Evolutionary conservation across 108 stramenopile genomes (phyloP), one percentile per base, ranked within the genome.

Genomic region (Fistulifera pelliculosa): DNA sequence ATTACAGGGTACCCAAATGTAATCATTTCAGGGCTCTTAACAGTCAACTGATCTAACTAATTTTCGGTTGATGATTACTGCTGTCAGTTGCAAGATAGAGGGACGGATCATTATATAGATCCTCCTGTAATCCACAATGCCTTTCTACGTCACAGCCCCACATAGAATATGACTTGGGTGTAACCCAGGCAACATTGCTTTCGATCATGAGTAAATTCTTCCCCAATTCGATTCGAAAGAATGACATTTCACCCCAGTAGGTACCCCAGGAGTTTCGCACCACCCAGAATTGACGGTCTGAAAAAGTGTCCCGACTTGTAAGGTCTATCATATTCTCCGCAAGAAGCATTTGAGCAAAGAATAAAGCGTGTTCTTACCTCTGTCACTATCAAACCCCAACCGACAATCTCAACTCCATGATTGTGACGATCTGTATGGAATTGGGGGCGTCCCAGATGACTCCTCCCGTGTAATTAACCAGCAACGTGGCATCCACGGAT

Each of bases 351-450:
- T n/a, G n/a, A n/a, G n/a, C n/a, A n/a, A n/a, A n/a, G n/a, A n/a
- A n/a, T n/a, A n/a, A n/a, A n/a, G n/a, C n/a, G n/a, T 3, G 31
- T 8, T 35, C 45, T 14, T 38, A 14, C 24, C n/a, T 13, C 19
- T 27, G 54, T 72, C 61, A 16, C 70, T 66, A 56, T 87, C 84
- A 38, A 64, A 1, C 94, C 96, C 92, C 87, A 97, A 7, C 96
- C 96, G 13, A 84, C 85, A 58, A 95, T 86, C 31, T 75, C 75
- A 23, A 97, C 81, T 49, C 91, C 87, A 65, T 97, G 96, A 70
- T 91, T 89, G 58, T 60, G 58, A 19, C 13, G 26, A 5, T 27
- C 7, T 26, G 47, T 7, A 58, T 65, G 27, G 80, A 68, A 24
- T 41, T 67, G 24, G 58, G 23, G 10, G 61, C 62, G 71, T 95